These are phyloP conservation scores for Ophiocordyceps polyrhachis-furcata DNA, from an alignment of 2,329 filamentous ascomycete species.

Conservation along the genomic window DNA sequence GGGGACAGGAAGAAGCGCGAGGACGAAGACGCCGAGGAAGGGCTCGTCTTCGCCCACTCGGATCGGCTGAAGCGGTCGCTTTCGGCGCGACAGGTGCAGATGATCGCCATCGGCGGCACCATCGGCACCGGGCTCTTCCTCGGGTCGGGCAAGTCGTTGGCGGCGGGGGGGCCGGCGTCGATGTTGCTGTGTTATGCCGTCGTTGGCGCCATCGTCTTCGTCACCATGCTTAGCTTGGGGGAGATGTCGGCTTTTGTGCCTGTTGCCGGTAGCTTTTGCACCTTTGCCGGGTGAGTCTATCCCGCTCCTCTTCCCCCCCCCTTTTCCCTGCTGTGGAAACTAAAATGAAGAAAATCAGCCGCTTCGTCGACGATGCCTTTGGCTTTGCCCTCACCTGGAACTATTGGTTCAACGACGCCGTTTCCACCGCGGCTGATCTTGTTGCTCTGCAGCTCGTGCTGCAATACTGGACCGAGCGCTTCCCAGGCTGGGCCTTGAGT, in stretches of 20 bases:
- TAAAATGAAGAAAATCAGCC: conserved; percentile 6
- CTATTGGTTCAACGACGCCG: conserved; percentile 48
- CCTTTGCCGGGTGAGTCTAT: conserved; percentile 21
- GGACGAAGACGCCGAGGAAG: not conserved
- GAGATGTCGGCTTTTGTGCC: conserved; percentile 38
- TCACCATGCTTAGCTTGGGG: conserved; percentile 38
- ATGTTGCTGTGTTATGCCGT: conserved; percentile 38
- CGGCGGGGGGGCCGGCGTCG: conserved; percentile 39
- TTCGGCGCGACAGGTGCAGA: conserved; percentile 44
- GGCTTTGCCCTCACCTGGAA: conserved; percentile 39
- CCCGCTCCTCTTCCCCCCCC: too few species aligned
- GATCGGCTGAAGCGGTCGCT: conserved; percentile 35
- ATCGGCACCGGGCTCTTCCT: conserved; percentile 45
- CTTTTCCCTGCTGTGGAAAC: too few species aligned
- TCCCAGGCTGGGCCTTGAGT: conserved; percentile 44
- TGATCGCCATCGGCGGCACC: conserved; percentile 44
- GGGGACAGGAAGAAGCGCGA: not conserved
- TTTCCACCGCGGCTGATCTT: conserved; percentile 34
- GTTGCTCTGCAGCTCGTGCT: conserved; percentile 33
- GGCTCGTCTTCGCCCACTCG: conserved; percentile 7
- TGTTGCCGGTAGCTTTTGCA: conserved; percentile 36
- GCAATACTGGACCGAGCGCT: conserved; percentile 41
- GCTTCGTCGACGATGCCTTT: conserved; percentile 33
- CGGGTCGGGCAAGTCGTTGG: conserved; percentile 39
- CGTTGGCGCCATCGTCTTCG: conserved; percentile 36